Conservation (phyloP, 2,329 filamentous ascomycete species). For the Aspergillus versicolor region DNA sequence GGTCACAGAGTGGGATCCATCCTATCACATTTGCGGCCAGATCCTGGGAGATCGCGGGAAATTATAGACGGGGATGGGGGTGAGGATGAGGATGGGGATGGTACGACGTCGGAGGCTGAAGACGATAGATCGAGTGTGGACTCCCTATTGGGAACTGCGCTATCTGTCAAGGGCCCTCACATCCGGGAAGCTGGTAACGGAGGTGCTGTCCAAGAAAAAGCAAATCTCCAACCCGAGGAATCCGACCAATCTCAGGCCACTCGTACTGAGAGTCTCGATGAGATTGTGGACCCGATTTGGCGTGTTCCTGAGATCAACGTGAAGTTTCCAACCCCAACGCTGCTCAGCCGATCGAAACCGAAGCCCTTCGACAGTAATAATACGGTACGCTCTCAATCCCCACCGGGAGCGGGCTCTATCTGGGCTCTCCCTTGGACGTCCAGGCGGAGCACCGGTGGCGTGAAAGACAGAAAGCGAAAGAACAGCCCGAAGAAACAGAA, state of each 20-base stretch:
- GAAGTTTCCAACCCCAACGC: slow-evolving; percentile 25
- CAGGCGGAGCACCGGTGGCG: slow-evolving; percentile 23
- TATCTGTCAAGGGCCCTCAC: slow-evolving; percentile 15
- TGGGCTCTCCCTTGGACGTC: slow-evolving; percentile 35
- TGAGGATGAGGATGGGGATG: background rate
- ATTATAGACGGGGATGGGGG: slow-evolving; percentile 7
- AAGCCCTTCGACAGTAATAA: slow-evolving; percentile 13
- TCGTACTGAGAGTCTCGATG: slow-evolving; percentile 10
- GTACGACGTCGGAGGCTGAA: slow-evolving; percentile 17
- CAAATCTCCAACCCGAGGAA: slow-evolving; percentile 15
- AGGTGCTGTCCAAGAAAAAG: slow-evolving; percentile 18
- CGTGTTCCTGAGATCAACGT: slow-evolving; percentile 30
- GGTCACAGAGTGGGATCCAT: slow-evolving; percentile 8
- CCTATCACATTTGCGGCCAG: slow-evolving; percentile 9
- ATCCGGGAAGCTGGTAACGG: slow-evolving; percentile 7
- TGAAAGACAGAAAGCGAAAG: slow-evolving; percentile 21
- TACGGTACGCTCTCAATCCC: slow-evolving; percentile 29
- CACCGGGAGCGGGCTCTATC: slow-evolving; percentile 35
- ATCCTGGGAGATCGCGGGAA: background rate
- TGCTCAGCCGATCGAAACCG: slow-evolving; percentile 17
- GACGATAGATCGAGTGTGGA: slow-evolving; percentile 25
- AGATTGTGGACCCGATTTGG: slow-evolving; percentile 29
- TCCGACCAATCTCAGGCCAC: slow-evolving; percentile 14
- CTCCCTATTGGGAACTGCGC: slow-evolving; percentile 21
- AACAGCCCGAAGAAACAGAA: slow-evolving; percentile 21